phyloP scores from a whole-genome alignment of 2,329 filamentous ascomycete species.

The Apiospora phragmitis region DNA sequence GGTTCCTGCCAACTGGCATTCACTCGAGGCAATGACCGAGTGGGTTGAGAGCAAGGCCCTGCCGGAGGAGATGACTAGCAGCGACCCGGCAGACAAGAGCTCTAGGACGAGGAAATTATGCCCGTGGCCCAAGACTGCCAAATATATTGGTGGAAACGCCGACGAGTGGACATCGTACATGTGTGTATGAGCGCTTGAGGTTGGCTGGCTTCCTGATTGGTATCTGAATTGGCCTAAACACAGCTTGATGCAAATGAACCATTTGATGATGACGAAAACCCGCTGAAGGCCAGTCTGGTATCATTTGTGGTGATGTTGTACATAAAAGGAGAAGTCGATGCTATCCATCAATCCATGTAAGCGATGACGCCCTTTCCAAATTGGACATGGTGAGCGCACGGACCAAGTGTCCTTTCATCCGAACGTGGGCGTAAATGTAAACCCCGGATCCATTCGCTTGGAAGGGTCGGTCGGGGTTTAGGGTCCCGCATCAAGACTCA shows the following conservation, averaged over 20 bases:
- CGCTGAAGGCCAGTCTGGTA: too few relatives aligned
- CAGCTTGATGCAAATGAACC: too few relatives aligned
- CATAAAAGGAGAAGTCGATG: too few relatives aligned
- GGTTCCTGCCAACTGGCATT: conserved; percentile 34
- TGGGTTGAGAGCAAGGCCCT: conserved; percentile 36
- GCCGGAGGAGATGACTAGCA: conserved; percentile 30
- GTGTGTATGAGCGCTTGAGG: neutral
- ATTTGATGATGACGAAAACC: too few relatives aligned
- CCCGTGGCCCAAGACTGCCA: conserved; percentile 21
- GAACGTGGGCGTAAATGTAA: neutral
- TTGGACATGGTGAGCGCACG: neutral
- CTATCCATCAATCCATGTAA: too few relatives aligned
- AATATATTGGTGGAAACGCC: conserved; percentile 16
- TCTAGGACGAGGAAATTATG: conserved; percentile 30
- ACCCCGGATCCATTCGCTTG: conserved; percentile 7
- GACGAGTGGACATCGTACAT: conserved; percentile 20
- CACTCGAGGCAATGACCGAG: conserved; percentile 30
- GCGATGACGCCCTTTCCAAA: neutral
- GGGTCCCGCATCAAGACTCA: neutral
- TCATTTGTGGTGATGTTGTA: too few relatives aligned
- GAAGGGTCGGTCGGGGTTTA: neutral
- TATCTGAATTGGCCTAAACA: neutral
- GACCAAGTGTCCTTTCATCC: conserved; percentile 3
- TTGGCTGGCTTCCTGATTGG: neutral
- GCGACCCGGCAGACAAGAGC: conserved; percentile 29